Base-by-base conservation (phyloP, 148 eudicot species). In the Dianthus caryophyllus region DNA sequence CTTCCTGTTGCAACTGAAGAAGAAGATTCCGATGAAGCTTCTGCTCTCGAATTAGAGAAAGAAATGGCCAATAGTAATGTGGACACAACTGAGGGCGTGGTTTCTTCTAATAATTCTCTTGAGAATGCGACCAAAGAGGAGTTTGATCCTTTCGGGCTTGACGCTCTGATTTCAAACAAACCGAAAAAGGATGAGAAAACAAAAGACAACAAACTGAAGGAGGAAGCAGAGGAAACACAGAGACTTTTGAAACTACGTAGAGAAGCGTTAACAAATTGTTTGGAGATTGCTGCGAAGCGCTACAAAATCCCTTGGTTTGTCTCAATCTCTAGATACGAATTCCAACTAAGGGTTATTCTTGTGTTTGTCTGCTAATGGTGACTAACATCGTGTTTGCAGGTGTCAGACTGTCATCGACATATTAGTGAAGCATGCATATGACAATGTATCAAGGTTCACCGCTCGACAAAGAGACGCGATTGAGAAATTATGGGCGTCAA, bases 381-480 rank as follows among this genome's bases (percentile, higher is more conserved):
- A 22, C 10, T 46, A 66, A 47, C 24, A 50, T 76, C 29, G 12
- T 71, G 21, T 60, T 79, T 72, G 47, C 87, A 94, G 99, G 99
- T 94, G 97, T 82, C 99, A 94, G 73, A 94, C 99, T 21, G 84
- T 78, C 33, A 94, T 94, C 44, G 99, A 94, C 83, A 88, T 94
- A 69, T 73, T 90, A 44, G 96, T 86, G 47, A 94, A 90, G 78
- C 93, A 94, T 64, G 99, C 99, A 9, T 82, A 31, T 22, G 97
- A 94, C 72, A 83, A 88, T 71, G 61, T 94, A 27, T 82, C 85
- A 7, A 90, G 87, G 76, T 94, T 94, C 72, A 94, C 97, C 2
- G 57, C 77, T 59, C 71, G 44, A 55, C 97, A 94, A 70, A 83
- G 97, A 73, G 88, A 79, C 44, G 97, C 99, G 15, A 85, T 94